phyloP scores from a whole-genome alignment of 225 moss, liverwort and hornwort species.

The Pleurozium schreberi region DNA sequence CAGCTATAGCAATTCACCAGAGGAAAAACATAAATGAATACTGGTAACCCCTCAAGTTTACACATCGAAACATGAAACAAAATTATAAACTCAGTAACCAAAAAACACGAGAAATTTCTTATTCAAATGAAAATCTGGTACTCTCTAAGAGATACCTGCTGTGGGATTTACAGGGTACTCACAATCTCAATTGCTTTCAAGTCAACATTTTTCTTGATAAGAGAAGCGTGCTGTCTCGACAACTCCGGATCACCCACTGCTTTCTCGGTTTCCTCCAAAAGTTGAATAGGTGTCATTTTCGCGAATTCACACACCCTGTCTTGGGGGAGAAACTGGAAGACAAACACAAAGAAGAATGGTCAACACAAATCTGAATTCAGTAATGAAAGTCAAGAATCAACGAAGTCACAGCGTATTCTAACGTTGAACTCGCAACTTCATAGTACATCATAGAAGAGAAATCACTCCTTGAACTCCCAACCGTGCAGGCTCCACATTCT shows the following conservation, averaged over 20 bases:
- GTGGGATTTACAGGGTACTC: slow-evolving; percentile 14
- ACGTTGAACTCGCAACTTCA: background rate
- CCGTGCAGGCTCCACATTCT: background rate
- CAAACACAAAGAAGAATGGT: background rate
- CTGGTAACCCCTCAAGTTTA: background rate
- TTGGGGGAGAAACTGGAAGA: slow-evolving; percentile 85
- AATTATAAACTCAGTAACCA: background rate
- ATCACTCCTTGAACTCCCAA: background rate
- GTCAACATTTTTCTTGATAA: slow-evolving; percentile 52
- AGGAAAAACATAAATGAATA: background rate
- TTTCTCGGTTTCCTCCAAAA: slow-evolving; percentile 95
- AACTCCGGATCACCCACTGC: slow-evolving; percentile 95
- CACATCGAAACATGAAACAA: background rate
- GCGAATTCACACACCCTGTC: slow-evolving; percentile 97
- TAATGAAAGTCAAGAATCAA: background rate
- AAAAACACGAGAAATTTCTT: background rate
- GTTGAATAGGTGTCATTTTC: slow-evolving; percentile 80
- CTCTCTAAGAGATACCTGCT: background rate
- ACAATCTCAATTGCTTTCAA: slow-evolving; percentile 63
- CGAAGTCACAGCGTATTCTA: background rate
- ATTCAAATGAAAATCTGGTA: background rate
- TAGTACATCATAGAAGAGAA: background rate
- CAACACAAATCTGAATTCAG: background rate
- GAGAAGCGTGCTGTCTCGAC: slow-evolving; percentile 43
- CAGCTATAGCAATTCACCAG: background rate